These are phyloP conservation scores for Aspergillus tubingensis DNA, from an alignment of 2,329 filamentous ascomycete species.

Conservation along the genomic window DNA sequence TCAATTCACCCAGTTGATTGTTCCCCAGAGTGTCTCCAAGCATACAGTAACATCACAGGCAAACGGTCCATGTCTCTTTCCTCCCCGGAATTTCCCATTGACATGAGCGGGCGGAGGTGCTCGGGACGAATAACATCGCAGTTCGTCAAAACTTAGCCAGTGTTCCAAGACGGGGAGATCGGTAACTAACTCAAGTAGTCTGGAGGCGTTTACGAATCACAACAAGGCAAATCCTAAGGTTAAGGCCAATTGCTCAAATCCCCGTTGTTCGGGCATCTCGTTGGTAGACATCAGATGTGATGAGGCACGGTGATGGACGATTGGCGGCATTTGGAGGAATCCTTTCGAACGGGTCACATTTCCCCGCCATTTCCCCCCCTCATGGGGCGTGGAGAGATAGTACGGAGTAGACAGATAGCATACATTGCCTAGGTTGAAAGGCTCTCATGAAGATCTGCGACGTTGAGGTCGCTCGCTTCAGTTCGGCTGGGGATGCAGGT, in stretches of 20 bases:
- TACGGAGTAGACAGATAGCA: too few species aligned
- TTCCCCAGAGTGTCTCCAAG: not conserved
- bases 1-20: not conserved
- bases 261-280: not conserved
- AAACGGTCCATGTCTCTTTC: not conserved
- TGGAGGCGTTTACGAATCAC: not conserved
- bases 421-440: not conserved
- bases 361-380: not conserved
- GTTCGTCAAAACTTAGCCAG: not conserved
- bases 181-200: not conserved
- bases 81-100: not conserved
- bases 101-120: not conserved
- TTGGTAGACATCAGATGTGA: not conserved
- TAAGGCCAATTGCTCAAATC: not conserved
- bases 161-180: not conserved
- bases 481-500: not conserved
- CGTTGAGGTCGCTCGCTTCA: not conserved
- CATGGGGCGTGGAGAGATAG: not conserved
- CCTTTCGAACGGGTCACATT: not conserved
- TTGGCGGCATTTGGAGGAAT: not conserved
- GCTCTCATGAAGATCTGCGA: not conserved
- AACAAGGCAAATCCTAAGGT: not conserved
- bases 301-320: not conserved
- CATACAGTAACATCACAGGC: not conserved
- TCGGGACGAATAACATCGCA: not conserved